Base-by-base conservation (phyloP, 805 yeast species). In the Candida chilensis region DNA sequence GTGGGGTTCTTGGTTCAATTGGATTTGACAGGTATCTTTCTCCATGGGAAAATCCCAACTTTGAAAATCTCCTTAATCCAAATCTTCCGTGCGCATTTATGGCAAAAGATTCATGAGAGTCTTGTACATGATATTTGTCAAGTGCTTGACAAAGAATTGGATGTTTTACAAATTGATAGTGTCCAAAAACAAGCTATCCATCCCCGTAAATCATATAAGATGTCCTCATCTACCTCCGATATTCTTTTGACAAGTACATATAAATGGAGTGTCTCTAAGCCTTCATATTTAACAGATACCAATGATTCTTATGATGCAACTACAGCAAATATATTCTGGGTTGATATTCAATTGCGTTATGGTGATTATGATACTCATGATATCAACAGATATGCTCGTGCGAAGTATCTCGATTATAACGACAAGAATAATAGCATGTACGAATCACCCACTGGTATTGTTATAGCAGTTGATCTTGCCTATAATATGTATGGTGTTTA, bases 341-440 rank as follows among this genome's bases (percentile, higher is more conserved):
- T 92, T 35, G 99, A 92, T 61, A 83, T 92, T 15, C 99, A 92
- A 52, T 60, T 92, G 33, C 64, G 97, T 32, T 92, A 90, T 48
- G 98, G 99, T 42, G 99, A 92, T 52, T 92, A 85, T 52, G 99
- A 92, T 52, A 85, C 96, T 4, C 98, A 92, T 50, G 97, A 92
- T 51, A 87, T 92, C 29, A 81, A 95, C 0, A 74, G 96, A 40
- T 92, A 92, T 49, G 83, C 95, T 1, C 64, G 96, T 32, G 88
- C 96, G 5, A 92, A 92, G 50, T 92, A 78, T 50, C 59, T 92
- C 46, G 98, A 92, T 46, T 92, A 92, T 46, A 90, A 96, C 2
- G 72, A 85, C 2, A 98, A 92, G 50, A 80, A 75, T 38, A 65
- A 81, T 4, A 80, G 90, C 43, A 64, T 78, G 32, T 92, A 92